Percentiles rank a stretch among this genome's conserved stretches.
Conservation (phyloP, 2,329 filamentous ascomycete species). For the Colletotrichum sp. region DNA sequence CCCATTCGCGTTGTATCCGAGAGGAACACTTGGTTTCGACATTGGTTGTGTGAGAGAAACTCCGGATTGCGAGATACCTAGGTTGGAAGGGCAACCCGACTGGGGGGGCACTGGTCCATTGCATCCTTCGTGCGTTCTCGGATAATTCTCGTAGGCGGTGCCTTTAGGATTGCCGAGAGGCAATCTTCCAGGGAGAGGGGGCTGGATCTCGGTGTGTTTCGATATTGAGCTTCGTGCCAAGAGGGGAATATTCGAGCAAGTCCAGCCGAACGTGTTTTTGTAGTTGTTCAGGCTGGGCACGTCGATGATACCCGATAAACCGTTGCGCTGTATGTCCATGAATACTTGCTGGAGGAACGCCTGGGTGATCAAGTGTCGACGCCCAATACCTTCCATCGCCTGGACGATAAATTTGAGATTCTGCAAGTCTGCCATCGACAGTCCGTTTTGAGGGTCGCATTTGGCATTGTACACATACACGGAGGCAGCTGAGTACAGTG, state of each 20-base stretch:
- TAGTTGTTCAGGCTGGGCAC: slow-evolving; percentile 41
- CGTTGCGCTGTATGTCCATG: slow-evolving; percentile 73
- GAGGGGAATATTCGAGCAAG: slow-evolving; percentile 48
- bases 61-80: background rate
- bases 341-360: slow-evolving; percentile 87
- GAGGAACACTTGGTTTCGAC: background rate
- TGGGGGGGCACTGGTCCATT: background rate
- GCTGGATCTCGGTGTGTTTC: slow-evolving; percentile 41
- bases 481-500: slow-evolving; percentile 82
- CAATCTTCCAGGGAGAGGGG: slow-evolving; percentile 50
- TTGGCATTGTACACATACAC: slow-evolving; percentile 84
- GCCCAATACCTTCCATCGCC: slow-evolving; percentile 79
- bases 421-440: slow-evolving; percentile 48
- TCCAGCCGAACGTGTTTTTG: slow-evolving; percentile 30
- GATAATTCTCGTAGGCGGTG: background rate
- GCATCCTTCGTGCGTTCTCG: background rate
- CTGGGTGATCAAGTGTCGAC: slow-evolving; percentile 76
- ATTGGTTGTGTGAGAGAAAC: background rate
- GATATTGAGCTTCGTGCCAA: slow-evolving; percentile 51
- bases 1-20: background rate
- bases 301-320: slow-evolving; percentile 38
- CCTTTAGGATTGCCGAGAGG: slow-evolving; percentile 36
- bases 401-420: slow-evolving; percentile 78
- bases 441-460: slow-evolving; percentile 64
- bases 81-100: background rate